phyloP scores from a whole-genome alignment of 345 rosid genomes.

The Viola odorata region DNA sequence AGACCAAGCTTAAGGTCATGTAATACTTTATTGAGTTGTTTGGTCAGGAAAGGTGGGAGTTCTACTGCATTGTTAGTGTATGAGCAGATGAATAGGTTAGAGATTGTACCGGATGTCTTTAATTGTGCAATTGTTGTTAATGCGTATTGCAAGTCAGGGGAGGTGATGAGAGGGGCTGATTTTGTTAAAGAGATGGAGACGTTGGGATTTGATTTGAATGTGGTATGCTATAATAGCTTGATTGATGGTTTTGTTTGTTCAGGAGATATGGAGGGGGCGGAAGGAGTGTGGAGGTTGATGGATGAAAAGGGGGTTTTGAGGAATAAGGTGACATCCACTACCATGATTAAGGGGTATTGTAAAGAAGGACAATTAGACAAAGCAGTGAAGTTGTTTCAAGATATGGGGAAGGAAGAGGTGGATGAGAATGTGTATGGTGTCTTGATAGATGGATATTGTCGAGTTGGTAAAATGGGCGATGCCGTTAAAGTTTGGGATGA shows the following conservation, averaged over 20 bases:
- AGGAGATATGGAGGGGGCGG: slow-evolving; percentile 52
- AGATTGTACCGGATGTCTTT: slow-evolving; percentile 69
- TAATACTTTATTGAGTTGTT: slow-evolving; percentile 58
- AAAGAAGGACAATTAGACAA: slow-evolving; percentile 43
- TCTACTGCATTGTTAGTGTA: slow-evolving; percentile 52
- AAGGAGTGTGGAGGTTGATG: slow-evolving; percentile 42
- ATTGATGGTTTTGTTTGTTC: slow-evolving; percentile 58
- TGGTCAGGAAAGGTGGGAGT: slow-evolving; percentile 54
- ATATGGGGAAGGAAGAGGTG: slow-evolving; percentile 28
- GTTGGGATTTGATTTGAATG: slow-evolving; percentile 56
- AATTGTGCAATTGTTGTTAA: slow-evolving; percentile 68
- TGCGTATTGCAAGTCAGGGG: slow-evolving; percentile 57
- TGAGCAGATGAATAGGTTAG: slow-evolving; percentile 55
- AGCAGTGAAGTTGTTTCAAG: slow-evolving; percentile 46
- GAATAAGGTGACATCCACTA: slow-evolving; percentile 52
- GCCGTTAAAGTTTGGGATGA: slow-evolving; percentile 54
- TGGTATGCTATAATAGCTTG: slow-evolving; percentile 66
- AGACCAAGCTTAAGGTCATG: slow-evolving; percentile 68
- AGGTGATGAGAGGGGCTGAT: slow-evolving; percentile 42
- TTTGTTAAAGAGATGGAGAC: slow-evolving; percentile 44
- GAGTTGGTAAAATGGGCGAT: slow-evolving; percentile 44
- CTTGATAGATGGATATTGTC: slow-evolving; percentile 77
- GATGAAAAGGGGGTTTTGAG: slow-evolving; percentile 38
- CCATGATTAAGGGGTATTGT: slow-evolving; percentile 61
- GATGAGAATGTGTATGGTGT: slow-evolving; percentile 70